A percentile compares a stretch with the other conserved stretches of the same genome.
phyloP scores from a whole-genome alignment of 192 early-diverging fungal species.

The Haplosporangium gracile region DNA sequence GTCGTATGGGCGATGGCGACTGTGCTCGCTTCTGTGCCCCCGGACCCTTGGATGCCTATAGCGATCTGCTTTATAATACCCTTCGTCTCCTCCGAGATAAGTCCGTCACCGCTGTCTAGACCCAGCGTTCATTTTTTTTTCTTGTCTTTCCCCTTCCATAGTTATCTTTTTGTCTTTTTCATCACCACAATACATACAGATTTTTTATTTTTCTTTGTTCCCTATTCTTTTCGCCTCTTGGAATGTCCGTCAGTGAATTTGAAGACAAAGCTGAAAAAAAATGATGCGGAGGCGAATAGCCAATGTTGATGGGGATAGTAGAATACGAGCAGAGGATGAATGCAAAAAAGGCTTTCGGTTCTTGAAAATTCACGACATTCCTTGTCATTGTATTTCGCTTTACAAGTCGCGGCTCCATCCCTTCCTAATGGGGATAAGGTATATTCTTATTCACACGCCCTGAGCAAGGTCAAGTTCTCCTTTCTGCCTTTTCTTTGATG shows the following conservation, averaged over 20 bases:
- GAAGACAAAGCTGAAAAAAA: no score
- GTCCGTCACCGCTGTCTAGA: background rate
- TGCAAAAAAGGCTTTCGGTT: no score
- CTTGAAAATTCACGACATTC: background rate
- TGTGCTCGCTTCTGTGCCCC: conserved; percentile 71
- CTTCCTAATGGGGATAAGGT: background rate
- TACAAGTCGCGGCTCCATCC: background rate
- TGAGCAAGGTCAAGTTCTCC: background rate
- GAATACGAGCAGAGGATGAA: no score
- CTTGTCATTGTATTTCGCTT: background rate
- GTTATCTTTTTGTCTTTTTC: background rate
- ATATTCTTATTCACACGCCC: background rate
- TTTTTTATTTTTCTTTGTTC: background rate
- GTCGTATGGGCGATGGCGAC: conserved; percentile 66
- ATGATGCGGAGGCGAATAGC: background rate
- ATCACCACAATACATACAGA: background rate
- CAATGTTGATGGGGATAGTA: no score
- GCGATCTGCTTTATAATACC: conserved; percentile 51
- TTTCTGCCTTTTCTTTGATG: background rate
- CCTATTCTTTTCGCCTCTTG: no score
- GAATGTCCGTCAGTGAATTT: no score
- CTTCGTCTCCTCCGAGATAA: conserved; percentile 31
- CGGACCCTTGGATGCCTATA: conserved; percentile 66
- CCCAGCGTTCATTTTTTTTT: background rate
- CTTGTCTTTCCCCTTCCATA: no score